phyloP scores from a whole-genome alignment of 495 filamentous ascomycete genomes.

The Delitschia confertaspora region DNA sequence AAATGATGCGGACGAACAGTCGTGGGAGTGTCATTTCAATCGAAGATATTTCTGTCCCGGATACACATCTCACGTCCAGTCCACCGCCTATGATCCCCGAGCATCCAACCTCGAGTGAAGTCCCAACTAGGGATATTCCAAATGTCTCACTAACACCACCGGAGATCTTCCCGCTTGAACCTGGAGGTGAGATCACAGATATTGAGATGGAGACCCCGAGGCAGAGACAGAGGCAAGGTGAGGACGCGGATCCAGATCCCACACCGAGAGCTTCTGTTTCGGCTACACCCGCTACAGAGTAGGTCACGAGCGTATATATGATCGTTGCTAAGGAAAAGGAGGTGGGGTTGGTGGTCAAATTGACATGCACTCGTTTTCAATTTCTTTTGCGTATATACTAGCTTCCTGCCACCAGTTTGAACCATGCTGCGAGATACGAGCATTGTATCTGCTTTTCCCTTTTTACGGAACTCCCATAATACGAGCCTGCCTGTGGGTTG shows the following conservation, averaged over 20 bases:
- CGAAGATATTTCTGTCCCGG: conserved; percentile 30
- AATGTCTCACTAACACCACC: conserved; percentile 37
- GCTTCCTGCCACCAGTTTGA: not conserved
- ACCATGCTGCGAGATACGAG: not conserved
- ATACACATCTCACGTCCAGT: conserved; percentile 20
- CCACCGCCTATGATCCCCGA: conserved; percentile 28
- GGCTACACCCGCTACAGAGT: conserved; percentile 4
- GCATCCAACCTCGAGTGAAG: conserved; percentile 13
- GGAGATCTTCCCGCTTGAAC: conserved; percentile 34
- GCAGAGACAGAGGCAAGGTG: not conserved
- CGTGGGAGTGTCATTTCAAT: conserved; percentile 65
- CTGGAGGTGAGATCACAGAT: conserved; percentile 32
- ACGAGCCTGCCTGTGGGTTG: not conserved
- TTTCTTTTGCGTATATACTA: not conserved
- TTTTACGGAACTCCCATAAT: not conserved
- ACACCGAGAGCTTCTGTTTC: conserved; percentile 20
- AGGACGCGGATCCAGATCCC: conserved; percentile 18
- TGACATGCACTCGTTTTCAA: not conserved
- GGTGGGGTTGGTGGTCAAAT: too few relatives aligned
- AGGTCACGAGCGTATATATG: not conserved
- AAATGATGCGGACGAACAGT: conserved; percentile 95
- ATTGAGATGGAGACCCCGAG: conserved; percentile 35
- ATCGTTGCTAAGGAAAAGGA: too few relatives aligned
- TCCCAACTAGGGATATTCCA: conserved; percentile 23
- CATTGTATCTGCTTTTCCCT: not conserved